phyloP scores from a whole-genome alignment of 129 eudicot species.

The Lonicera japonica region DNA sequence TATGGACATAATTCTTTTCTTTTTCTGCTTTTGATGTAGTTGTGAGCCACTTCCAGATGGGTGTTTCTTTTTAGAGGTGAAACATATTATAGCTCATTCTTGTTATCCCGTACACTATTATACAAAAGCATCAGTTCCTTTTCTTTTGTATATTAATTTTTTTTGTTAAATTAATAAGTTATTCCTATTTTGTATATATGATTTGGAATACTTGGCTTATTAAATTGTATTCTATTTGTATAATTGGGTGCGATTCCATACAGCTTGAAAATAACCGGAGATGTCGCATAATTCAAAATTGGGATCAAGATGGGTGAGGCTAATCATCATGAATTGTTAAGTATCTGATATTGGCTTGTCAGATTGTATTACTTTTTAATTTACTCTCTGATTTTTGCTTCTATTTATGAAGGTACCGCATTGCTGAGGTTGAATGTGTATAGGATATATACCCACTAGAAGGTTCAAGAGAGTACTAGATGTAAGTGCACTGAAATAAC shows the following conservation, averaged over 20 bases:
- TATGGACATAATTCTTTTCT: not conserved
- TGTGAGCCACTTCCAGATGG: conserved; percentile 99
- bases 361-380: too few species aligned
- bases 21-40: conserved; percentile 37
- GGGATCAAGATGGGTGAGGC: conserved; percentile 99
- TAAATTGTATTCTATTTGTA: not conserved
- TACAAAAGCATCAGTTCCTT: not conserved
- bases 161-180: too few species aligned
- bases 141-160: too few species aligned
- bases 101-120: too few species aligned
- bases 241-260: conserved; percentile 15
- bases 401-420: conserved; percentile 62
- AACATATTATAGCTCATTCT: not conserved
- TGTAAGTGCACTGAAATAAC: conserved; percentile 27
- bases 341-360: not conserved
- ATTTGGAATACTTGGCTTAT: too few species aligned
- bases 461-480: conserved; percentile 67
- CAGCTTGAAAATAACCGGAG: conserved; percentile 94
- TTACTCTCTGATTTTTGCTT: not conserved
- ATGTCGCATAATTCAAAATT: conserved; percentile 68
- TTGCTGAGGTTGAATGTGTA: conserved; percentile 92
- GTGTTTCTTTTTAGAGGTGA: conserved; percentile 85
- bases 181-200: too few species aligned
- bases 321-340: not conserved
- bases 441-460: conserved; percentile 62